phyloP scores from a whole-genome alignment of 768 basidiomycete species.

The Suillus lakei region DNA sequence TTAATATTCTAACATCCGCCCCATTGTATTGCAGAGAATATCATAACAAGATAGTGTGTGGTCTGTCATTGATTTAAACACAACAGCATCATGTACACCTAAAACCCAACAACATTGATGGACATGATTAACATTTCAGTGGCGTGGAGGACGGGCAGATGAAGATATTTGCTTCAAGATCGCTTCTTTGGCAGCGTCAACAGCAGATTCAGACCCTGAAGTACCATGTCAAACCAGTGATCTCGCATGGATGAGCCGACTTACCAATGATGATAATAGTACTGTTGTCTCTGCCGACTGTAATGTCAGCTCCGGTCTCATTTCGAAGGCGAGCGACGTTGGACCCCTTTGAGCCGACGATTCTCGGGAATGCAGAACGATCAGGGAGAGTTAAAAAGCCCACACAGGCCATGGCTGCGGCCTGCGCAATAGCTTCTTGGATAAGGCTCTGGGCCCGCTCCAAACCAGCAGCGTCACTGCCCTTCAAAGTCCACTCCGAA shows the following conservation, averaged over 20 bases:
- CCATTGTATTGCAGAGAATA: constrained; percentile 5
- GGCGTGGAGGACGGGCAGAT: constrained; percentile 1
- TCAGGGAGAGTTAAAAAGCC: constrained; percentile 86
- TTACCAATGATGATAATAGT: constrained; percentile 87
- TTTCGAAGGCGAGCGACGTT: constrained; percentile 87
- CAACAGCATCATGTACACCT: not conserved
- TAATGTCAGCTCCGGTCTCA: constrained; percentile 92
- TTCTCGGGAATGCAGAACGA: constrained; percentile 87
- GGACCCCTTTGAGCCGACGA: constrained; percentile 90
- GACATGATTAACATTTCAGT: not conserved
- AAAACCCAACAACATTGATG: not conserved
- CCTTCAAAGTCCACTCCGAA: constrained; percentile 84
- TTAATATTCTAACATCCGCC: not conserved
- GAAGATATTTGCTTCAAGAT: constrained; percentile 64
- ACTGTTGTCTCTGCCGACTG: constrained; percentile 85
- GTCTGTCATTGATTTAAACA: not conserved
- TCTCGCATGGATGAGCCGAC: constrained; percentile 27
- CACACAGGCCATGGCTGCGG: constrained; percentile 74
- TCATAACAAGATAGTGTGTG: constrained; percentile 3
- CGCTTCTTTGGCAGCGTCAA: constrained; percentile 75
- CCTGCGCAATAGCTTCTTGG: constrained; percentile 71
- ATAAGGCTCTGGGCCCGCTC: constrained; percentile 75
- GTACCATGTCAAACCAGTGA: constrained; percentile 13
- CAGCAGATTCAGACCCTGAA: constrained; percentile 69
- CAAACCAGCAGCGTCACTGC: constrained; percentile 74